phyloP scores from a whole-genome alignment of 1,284 basidiomycete species.

The Somion occarium region DNA sequence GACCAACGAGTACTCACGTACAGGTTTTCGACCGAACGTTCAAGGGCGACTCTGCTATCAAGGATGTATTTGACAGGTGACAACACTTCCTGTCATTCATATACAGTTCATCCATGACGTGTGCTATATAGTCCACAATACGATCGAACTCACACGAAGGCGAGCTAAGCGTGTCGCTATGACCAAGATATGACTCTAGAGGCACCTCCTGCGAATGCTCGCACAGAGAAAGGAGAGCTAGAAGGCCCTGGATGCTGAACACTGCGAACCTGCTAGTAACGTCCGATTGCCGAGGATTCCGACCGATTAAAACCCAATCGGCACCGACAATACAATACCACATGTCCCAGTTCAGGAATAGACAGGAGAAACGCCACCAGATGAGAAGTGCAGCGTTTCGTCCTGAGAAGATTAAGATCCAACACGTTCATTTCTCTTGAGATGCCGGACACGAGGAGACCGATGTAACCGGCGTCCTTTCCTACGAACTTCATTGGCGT shows the following conservation, averaged over 20 bases:
- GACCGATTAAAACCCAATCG: background rate
- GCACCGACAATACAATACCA: background rate
- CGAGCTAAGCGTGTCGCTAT: background rate
- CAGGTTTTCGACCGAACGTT: too few species aligned
- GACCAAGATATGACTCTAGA: background rate
- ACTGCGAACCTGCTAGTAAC: background rate
- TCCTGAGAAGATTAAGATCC: slow-evolving; percentile 1
- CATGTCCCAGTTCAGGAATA: background rate
- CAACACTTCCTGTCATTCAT: background rate
- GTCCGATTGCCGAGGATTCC: too few species aligned
- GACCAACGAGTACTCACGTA: too few species aligned
- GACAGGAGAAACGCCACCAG: background rate
- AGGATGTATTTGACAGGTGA: background rate
- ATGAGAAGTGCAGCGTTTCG: background rate
- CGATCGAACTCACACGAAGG: background rate
- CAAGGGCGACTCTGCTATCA: too few species aligned
- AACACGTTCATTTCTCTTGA: slow-evolving; percentile 1
- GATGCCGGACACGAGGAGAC: slow-evolving; percentile 1
- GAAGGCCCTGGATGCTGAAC: background rate
- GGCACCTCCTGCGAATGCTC: background rate
- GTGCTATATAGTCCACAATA: background rate
- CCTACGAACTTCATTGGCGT: too few species aligned
- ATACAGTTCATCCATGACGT: background rate
- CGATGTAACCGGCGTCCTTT: background rate
- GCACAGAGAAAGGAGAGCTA: background rate